phyloP scores from a whole-genome alignment of 768 basidiomycete species.

The Postia placenta region DNA sequence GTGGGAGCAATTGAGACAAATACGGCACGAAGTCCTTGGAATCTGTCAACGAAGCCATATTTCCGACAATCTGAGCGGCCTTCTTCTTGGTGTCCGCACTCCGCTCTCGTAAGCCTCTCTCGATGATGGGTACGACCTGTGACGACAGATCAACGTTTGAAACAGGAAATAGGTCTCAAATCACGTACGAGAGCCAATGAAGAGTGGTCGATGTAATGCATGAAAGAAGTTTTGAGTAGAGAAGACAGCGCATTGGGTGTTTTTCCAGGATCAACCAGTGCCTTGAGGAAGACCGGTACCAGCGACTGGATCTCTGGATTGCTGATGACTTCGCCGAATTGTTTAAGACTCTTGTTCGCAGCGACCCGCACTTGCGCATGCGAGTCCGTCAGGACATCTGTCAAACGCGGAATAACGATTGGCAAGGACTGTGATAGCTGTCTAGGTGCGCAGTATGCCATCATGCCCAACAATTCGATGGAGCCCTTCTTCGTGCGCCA shows the following conservation, averaged over 20 bases:
- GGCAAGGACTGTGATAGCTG: constrained; percentile 94
- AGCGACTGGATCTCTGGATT: constrained; percentile 95
- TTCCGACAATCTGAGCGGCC: constrained; percentile 96
- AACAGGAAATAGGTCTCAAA: too few relatives aligned
- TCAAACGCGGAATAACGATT: constrained; percentile 93
- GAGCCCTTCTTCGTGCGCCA: constrained; percentile 98
- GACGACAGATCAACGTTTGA: constrained; percentile 1
- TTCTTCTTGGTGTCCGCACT: constrained; percentile 93
- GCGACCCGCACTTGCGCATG: constrained; percentile 92
- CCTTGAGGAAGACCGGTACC: constrained; percentile 86
- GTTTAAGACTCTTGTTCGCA: constrained; percentile 93
- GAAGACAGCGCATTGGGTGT: constrained; percentile 81
- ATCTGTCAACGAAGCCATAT: constrained; percentile 85
- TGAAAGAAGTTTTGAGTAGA: constrained; percentile 90
- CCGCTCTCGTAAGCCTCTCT: constrained; percentile 87
- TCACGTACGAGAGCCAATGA: constrained; percentile 80
- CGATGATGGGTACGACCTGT: constrained; percentile 91
- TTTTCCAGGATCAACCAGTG: constrained; percentile 91
- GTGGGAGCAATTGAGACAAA: constrained; percentile 78
- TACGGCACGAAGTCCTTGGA: constrained; percentile 94
- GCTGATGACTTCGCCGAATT: constrained; percentile 96
- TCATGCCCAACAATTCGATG: constrained; percentile 93
- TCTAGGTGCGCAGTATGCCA: constrained; percentile 96
- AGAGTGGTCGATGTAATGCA: constrained; percentile 97
- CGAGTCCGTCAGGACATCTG: constrained; percentile 92